A percentile compares a stretch with the other conserved stretches of the same genome.
Conservation (phyloP, 1,139 yeast genomes). For the Wickerhamomyces sp. region DNA sequence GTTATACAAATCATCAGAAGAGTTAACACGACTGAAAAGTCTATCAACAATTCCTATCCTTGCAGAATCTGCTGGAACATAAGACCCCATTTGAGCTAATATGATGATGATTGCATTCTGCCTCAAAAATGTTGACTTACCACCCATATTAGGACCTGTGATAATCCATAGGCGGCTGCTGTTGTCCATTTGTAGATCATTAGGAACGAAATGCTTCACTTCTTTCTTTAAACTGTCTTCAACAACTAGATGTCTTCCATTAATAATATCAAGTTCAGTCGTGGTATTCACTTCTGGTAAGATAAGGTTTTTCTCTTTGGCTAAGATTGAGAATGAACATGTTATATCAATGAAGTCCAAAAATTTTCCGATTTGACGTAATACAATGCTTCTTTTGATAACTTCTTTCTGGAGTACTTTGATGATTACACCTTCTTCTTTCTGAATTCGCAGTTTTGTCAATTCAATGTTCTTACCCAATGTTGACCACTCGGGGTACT, state of each 20-base stretch:
- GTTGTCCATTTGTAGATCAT: conserved; percentile 48
- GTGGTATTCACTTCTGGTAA: conserved; percentile 61
- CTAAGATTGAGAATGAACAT: conserved; percentile 65
- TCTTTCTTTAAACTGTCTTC: conserved; percentile 58
- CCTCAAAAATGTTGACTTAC: conserved; percentile 84
- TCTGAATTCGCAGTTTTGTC: conserved; percentile 21
- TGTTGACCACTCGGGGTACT: conserved; percentile 31
- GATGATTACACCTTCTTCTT: conserved; percentile 29
- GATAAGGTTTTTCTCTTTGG: conserved; percentile 58
- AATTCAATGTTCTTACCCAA: conserved; percentile 30
- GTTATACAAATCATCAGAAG: conserved; percentile 83
- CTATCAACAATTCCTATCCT: conserved; percentile 78
- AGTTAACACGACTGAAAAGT: conserved; percentile 84
- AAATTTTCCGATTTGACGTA: conserved; percentile 27
- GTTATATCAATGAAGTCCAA: conserved; percentile 72
- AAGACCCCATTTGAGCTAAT: conserved; percentile 86
- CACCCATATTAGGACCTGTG: conserved; percentile 98
- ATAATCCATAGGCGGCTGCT: conserved; percentile 57
- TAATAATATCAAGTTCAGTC: conserved; percentile 39
- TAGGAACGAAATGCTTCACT: conserved; percentile 52
- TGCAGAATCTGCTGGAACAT: conserved; percentile 77
- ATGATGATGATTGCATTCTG: conserved; percentile 84
- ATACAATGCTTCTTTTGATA: conserved; percentile 24
- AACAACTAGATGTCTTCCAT: conserved; percentile 87
- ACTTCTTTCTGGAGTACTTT: conserved; percentile 25